Percentiles rank a stretch among this genome's conserved stretches.
Evolutionary conservation across 2,329 filamentous ascomycete genomes (phyloP).

Genomic region (Aspergillus costaricaensis): DNA sequence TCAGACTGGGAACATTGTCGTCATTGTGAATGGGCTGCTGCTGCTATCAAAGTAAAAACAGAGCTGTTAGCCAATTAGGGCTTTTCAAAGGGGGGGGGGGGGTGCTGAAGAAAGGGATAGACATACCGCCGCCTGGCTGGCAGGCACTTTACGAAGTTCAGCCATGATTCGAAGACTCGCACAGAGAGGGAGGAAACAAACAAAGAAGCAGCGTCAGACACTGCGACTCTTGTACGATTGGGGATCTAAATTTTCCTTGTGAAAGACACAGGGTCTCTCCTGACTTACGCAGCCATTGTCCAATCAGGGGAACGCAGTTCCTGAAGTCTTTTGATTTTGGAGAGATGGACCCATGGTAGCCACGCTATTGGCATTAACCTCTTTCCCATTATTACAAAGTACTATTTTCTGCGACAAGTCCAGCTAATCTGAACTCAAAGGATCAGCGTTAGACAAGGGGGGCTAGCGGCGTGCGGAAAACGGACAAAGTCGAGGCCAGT

Average conservation of each 20-base stretch:
- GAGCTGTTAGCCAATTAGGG: not conserved
- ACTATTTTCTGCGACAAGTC: too few species aligned
- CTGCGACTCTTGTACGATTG: not conserved
- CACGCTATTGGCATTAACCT: not conserved
- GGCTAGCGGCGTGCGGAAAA: not conserved
- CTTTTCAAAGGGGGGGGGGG: not conserved
- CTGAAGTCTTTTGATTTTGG: not conserved
- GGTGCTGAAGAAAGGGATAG: not conserved
- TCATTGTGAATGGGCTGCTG: conserved; percentile 5
- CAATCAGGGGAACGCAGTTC: not conserved
- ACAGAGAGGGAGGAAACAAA: not conserved
- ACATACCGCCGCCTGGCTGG: not conserved
- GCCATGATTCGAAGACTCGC: not conserved
- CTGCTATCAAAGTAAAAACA: too few species aligned
- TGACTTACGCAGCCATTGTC: not conserved
- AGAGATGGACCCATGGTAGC: not conserved
- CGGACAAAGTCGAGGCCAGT: not conserved
- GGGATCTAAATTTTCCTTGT: not conserved
- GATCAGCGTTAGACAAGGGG: too few species aligned
- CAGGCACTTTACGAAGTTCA: not conserved
- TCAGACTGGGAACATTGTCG: conserved; percentile 17
- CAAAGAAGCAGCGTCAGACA: not conserved
- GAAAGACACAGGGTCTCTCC: not conserved
- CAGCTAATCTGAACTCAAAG: too few species aligned
- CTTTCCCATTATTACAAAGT: not conserved